These are phyloP conservation scores for Neoboletus magnificus DNA, from an alignment of 768 basidiomycete species.

Conservation along the genomic window DNA sequence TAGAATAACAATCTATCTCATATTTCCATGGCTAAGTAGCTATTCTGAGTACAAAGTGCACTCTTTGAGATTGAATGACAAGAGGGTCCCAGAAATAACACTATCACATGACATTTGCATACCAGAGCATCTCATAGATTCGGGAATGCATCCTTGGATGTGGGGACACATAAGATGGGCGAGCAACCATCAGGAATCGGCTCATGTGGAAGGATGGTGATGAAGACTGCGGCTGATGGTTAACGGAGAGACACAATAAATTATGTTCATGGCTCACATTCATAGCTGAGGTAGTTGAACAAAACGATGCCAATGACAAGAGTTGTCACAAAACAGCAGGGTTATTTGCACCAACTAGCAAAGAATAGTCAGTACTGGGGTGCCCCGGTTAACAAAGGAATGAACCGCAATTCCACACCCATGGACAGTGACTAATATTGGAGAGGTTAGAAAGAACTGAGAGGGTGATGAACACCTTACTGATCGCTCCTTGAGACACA, in stretches of 20 bases:
- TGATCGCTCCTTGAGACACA: conserved; percentile 93
- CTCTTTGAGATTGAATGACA: too few relatives aligned
- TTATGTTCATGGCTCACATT: conserved; percentile 52
- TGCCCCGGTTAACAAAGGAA: conserved; percentile 5
- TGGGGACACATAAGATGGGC: conserved; percentile 59
- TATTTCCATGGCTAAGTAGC: too few relatives aligned
- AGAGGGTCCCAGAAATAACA: too few relatives aligned
- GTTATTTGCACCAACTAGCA: conserved; percentile 82
- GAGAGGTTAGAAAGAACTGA: neutral
- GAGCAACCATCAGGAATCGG: conserved; percentile 18
- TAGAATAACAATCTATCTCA: too few relatives aligned
- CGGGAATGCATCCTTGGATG: conserved; percentile 67
- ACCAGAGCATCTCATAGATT: too few relatives aligned
- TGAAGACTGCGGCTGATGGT: conserved; percentile 48
- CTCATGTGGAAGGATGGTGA: conserved; percentile 30
- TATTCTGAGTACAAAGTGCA: too few relatives aligned
- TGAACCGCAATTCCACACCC: conserved; percentile 98
- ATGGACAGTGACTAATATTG: conserved; percentile 82
- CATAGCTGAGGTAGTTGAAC: conserved; percentile 82
- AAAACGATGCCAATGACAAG: conserved; percentile 76
- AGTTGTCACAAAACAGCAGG: conserved; percentile 86
- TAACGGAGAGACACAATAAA: neutral
- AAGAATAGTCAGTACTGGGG: conserved; percentile 5
- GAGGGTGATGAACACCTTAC: conserved; percentile 44
- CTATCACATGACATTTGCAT: too few relatives aligned